Evolutionary conservation across 352 stramenopile species (phyloP).

Genomic region (Pythium sp.): DNA sequence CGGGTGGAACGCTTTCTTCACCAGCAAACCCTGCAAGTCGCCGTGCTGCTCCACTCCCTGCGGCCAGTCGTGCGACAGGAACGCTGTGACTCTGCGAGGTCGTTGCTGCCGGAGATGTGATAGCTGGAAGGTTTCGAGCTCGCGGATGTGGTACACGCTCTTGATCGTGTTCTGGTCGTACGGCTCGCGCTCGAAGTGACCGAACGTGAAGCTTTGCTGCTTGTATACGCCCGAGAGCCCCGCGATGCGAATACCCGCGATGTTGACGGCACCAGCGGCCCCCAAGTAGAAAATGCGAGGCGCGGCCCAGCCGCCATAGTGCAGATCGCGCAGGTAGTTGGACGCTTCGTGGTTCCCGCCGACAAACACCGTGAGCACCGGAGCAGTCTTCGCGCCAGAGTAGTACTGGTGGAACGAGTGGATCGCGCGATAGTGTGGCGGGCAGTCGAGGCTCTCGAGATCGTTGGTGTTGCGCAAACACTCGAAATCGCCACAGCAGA

Average conservation of each 20-base stretch:
- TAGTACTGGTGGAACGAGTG: constrained; percentile 92
- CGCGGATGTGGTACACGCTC: constrained; percentile 89
- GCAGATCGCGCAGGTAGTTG: constrained; percentile 90
- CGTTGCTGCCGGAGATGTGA: constrained; percentile 22
- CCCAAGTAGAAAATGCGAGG: constrained; percentile 97
- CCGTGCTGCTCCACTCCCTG: constrained; percentile 85
- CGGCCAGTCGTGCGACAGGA: constrained; percentile 95
- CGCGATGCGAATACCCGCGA: constrained; percentile 85
- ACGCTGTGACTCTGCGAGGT: constrained; percentile 64
- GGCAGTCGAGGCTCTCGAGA: constrained; percentile 83
- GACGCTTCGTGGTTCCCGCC: constrained; percentile 96
- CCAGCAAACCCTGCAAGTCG: constrained; percentile 64
- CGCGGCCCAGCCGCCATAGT: constrained; percentile 94
- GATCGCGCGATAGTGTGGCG: constrained; percentile 86
- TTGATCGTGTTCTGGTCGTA: constrained; percentile 39
- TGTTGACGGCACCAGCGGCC: constrained; percentile 74
- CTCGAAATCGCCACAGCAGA: constrained; percentile 96
- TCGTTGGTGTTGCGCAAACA: constrained; percentile 88
- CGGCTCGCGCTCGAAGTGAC: constrained; percentile 59
- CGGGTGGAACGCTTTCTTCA: constrained; percentile 51
- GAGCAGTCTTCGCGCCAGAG: constrained; percentile 68
- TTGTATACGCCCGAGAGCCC: constrained; percentile 95
- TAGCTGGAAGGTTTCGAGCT: constrained; percentile 83
- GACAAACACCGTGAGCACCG: constrained; percentile 93
- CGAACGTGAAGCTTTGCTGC: constrained; percentile 55